Evolutionary conservation across 768 basidiomycete genomes (phyloP), one percentile per base, ranked within the genome.

Genomic region (Boletus subparvulus): DNA sequence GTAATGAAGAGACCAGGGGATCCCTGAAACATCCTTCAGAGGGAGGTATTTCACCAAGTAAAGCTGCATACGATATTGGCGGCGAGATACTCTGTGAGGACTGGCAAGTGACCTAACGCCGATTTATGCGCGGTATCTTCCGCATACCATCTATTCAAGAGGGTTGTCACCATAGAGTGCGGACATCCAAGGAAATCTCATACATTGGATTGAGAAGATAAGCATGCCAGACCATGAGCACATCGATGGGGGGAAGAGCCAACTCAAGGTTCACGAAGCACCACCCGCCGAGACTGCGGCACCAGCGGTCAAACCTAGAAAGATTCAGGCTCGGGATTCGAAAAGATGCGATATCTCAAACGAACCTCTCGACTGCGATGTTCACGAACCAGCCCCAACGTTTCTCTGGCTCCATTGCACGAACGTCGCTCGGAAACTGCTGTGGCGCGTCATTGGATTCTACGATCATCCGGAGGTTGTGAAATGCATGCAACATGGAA

Each of bases 151-250:
- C 66, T 70, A 46, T 33, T 4, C 42, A 32, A 37, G 24, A 33
- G 4, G 26, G 52, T 6, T 54, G 21, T 10, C 21, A 43, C 39
- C n/a, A 39, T 11, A 16, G 17, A 14, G 3, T 2, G 14, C 6
- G 8, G 13, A 19, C 4, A 30, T 17, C 12, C n/a, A 30, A 3
- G 17, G 24, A 32, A 42, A 40, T 11, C 13, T 28, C 48, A 2
- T 58, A 74, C 75, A 67, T 61, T 10, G 76, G 76, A 52, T 75
- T 76, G 35, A 76, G 70, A 30, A 73, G 61, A 60, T 77, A 75
- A 7, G 75, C 61, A 36, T 76, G 76, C 71, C 75, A 75, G 4
- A 76, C 75, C 75, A 76, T 74, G 40, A 72, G 59, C 2, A 77
- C 76, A 32, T 77, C 76, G 8, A 77, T 48, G 4, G 75, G 75